phyloP scores from a whole-genome alignment of 805 yeast species.

The Pichia manshurica region DNA sequence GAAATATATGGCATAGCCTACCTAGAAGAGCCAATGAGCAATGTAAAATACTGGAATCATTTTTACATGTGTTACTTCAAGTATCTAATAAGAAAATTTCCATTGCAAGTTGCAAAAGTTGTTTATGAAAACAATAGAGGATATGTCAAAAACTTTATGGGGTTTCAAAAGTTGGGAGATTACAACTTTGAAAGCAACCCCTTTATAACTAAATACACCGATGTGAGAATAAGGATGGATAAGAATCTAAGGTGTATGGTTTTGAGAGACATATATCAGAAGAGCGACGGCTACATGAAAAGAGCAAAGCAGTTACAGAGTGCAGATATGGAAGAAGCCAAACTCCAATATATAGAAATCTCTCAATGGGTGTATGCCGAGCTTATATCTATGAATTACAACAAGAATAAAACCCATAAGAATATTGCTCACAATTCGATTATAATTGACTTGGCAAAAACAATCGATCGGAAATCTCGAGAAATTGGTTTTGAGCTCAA shows the following conservation, averaged over 20 bases:
- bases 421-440: constrained; percentile 11
- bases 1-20: constrained; percentile 20
- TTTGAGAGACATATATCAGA: constrained; percentile 26
- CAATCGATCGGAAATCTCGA: constrained; percentile 16
- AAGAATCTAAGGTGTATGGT: constrained; percentile 17
- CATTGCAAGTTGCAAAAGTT: constrained; percentile 19
- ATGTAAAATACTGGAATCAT: constrained; percentile 28
- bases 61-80: constrained; percentile 30
- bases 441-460: constrained; percentile 18
- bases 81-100: constrained; percentile 24
- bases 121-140: constrained; percentile 18
- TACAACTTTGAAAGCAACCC: constrained; percentile 24
- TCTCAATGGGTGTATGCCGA: constrained; percentile 23
- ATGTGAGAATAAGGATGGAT: constrained; percentile 20
- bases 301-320: constrained; percentile 12
- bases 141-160: not conserved
- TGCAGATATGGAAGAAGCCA: constrained; percentile 10
- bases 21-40: constrained; percentile 9
- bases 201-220: constrained; percentile 21
- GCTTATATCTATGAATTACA: constrained; percentile 15
- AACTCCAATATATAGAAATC: constrained; percentile 13
- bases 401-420: not conserved
- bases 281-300: constrained; percentile 18
- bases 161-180: constrained; percentile 16
- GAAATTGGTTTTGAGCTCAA: constrained; percentile 12